Percentiles rank a stretch among this genome's conserved stretches.
Evolutionary conservation across 2,329 filamentous ascomycete genomes (phyloP).

Genomic region (Fusarium oligoseptatum): DNA sequence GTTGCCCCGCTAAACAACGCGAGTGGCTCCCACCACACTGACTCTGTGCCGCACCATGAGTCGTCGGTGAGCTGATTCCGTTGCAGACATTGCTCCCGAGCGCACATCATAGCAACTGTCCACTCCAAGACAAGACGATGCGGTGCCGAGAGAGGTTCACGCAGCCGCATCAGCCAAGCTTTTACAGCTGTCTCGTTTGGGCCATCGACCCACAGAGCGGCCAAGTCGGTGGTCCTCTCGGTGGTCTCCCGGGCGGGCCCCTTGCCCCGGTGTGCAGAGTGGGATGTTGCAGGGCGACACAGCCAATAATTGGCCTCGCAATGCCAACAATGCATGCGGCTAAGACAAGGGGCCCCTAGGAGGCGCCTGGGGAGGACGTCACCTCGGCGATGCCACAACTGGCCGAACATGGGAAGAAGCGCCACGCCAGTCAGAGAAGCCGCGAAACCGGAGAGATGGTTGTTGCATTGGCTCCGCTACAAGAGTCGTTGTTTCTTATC

Average conservation of each 20-base stretch:
- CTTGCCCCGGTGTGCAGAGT: slow-evolving; percentile 33
- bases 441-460: slow-evolving; percentile 22
- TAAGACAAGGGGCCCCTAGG: slow-evolving; percentile 42
- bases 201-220: slow-evolving; percentile 34
- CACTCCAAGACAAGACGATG: slow-evolving; percentile 30
- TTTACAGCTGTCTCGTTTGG: slow-evolving; percentile 36
- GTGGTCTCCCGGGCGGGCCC: slow-evolving; percentile 35
- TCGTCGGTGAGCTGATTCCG: slow-evolving; percentile 1
- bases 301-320: slow-evolving; percentile 42
- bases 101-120: slow-evolving; percentile 7
- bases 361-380: slow-evolving; percentile 40
- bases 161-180: slow-evolving; percentile 36
- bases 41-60: slow-evolving; percentile 6
- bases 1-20: slow-evolving; percentile 31
- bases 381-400: slow-evolving; percentile 38
- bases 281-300: slow-evolving; percentile 33
- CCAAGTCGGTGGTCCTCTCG: slow-evolving; percentile 12
- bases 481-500: slow-evolving; percentile 15
- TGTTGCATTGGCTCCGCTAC: slow-evolving; percentile 22
- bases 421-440: slow-evolving; percentile 34
- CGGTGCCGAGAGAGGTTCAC: slow-evolving; percentile 24
- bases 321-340: slow-evolving; percentile 45
- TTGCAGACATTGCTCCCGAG: not conserved
- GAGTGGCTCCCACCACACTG: slow-evolving; percentile 25
- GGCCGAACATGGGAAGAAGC: slow-evolving; percentile 31